phyloP scores from a whole-genome alignment of 2,329 filamentous ascomycete species.

The Nemania bipapillata region DNA sequence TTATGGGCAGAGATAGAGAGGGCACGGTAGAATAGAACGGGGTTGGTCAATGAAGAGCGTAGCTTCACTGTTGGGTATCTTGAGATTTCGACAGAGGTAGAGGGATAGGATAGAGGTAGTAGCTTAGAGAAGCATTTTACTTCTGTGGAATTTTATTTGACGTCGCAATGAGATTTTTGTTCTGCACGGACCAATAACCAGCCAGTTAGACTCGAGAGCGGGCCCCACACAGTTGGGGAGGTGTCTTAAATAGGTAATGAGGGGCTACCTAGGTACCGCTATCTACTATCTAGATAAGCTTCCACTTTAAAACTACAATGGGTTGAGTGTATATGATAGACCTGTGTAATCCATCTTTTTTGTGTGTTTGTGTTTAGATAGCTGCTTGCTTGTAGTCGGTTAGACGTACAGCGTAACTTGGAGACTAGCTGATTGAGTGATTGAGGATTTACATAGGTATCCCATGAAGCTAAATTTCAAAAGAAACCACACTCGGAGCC shows the following conservation, averaged over 20 bases:
- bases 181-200: slow-evolving; percentile 37
- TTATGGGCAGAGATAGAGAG: slow-evolving; percentile 1
- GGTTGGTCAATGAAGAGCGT: neutral
- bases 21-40: neutral
- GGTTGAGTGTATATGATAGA: too few species aligned
- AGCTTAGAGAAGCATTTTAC: slow-evolving; percentile 20
- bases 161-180: slow-evolving; percentile 40
- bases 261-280: neutral
- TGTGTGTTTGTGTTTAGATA: too few species aligned
- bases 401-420: too few species aligned
- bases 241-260: neutral
- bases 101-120: neutral
- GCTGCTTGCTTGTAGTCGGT: too few species aligned
- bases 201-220: neutral
- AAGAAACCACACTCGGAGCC: neutral
- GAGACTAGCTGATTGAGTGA: too few species aligned
- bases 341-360: too few species aligned
- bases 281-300: too few species aligned
- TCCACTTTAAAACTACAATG: too few species aligned
- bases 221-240: neutral
- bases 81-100: neutral
- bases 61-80: neutral
- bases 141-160: slow-evolving; percentile 38
- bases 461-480: too few species aligned
- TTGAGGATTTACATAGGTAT: too few species aligned